Evolutionary conservation across 73 alveolate species (phyloP).

Genomic region (Tetrahymena borealis): DNA sequence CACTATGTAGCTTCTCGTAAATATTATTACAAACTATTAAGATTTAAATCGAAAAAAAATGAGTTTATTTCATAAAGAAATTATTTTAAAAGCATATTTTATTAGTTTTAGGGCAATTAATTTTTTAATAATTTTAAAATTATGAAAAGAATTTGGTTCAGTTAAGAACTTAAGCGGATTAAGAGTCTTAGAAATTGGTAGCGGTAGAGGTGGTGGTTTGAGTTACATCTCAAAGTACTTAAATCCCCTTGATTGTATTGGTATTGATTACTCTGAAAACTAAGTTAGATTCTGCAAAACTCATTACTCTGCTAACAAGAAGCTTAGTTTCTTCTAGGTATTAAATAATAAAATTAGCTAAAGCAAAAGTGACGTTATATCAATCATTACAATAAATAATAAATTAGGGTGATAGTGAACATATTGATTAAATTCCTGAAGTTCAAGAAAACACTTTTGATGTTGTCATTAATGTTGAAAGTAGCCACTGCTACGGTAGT

Average conservation of each 20-base stretch:
- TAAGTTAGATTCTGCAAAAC: constrained; percentile 54
- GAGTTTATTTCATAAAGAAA: background rate
- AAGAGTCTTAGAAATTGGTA: constrained; percentile 71
- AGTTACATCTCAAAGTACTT: constrained; percentile 49
- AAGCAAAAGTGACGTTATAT: background rate
- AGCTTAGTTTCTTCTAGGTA: constrained; percentile 40
- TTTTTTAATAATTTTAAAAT: background rate
- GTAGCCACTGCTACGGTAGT: constrained; percentile 80
- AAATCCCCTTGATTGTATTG: constrained; percentile 52
- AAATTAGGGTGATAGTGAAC: constrained; percentile 51
- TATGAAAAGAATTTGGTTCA: constrained; percentile 9
- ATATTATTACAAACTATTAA: background rate
- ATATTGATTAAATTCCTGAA: constrained; percentile 48
- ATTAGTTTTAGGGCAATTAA: background rate
- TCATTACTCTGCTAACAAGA: constrained; percentile 5
- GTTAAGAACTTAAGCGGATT: constrained; percentile 48
- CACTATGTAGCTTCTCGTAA: constrained; percentile 45
- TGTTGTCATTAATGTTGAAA: constrained; percentile 62
- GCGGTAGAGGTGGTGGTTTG: constrained; percentile 91
- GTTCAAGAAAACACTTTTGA: constrained; percentile 46
- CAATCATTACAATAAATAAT: background rate
- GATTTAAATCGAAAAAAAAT: background rate
- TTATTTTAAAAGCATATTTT: background rate
- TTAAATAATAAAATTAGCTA: too few species aligned
- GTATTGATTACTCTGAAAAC: constrained; percentile 62